These are phyloP conservation scores for Auricularia sp. DNA, from an alignment of 768 basidiomycete species.

Conservation along the genomic window DNA sequence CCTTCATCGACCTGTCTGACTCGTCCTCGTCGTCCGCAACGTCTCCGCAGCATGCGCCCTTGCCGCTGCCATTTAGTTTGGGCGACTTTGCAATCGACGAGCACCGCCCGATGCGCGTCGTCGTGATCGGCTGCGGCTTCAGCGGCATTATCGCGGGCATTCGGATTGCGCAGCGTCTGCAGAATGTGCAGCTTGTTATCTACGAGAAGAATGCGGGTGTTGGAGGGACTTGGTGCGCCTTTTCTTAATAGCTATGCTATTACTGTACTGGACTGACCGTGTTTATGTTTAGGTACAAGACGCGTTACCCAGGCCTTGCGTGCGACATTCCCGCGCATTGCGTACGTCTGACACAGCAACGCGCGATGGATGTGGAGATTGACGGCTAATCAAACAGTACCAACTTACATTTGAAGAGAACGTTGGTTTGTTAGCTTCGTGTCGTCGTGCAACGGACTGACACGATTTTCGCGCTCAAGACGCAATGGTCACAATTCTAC, in stretches of 20 bases:
- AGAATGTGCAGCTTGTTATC: conserved; percentile 43
- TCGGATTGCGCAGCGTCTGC: conserved; percentile 41
- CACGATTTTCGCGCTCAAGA: conserved; percentile 20
- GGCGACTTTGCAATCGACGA: conserved; percentile 44
- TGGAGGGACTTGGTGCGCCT: conserved; percentile 47
- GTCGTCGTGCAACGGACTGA: too few relatives aligned
- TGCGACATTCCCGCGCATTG: conserved; percentile 53
- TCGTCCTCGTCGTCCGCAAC: too few relatives aligned
- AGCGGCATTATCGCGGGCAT: conserved; percentile 52
- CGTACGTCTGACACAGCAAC: conserved; percentile 21
- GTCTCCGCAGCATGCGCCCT: too few relatives aligned
- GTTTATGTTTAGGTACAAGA: conserved; percentile 21
- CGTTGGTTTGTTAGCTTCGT: too few relatives aligned
- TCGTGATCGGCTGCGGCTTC: conserved; percentile 49
- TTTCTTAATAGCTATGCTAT: background rate
- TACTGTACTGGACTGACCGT: conserved; percentile 5
- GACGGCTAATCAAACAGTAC: too few relatives aligned
- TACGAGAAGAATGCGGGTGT: conserved; percentile 52
- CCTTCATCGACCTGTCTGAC: too few relatives aligned
- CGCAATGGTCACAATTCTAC: conserved; percentile 53
- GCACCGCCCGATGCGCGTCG: conserved; percentile 41
- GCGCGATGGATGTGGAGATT: too few relatives aligned
- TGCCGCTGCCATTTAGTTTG: conserved; percentile 14
- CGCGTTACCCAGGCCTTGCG: conserved; percentile 47
- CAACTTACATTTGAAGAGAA: too few relatives aligned